These are phyloP conservation scores for Candolleomyces efflorescens DNA, from an alignment of 768 basidiomycete species.

Conservation along the genomic window DNA sequence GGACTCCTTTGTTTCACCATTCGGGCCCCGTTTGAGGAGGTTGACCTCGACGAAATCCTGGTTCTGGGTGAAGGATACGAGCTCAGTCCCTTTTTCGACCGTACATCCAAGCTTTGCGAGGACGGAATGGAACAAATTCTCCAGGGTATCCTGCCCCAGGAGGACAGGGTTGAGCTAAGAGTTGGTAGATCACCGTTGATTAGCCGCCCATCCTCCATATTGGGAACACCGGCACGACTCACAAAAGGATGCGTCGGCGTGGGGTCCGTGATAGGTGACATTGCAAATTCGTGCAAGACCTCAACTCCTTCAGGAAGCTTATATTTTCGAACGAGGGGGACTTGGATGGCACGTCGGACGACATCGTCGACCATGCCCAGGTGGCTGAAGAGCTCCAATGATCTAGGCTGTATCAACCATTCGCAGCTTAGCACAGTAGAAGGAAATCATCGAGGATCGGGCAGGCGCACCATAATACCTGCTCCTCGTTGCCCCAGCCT, in stretches of 20 bases:
- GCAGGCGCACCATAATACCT: slow-evolving; percentile 5
- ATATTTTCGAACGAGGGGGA: slow-evolving; percentile 27
- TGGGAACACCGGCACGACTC: slow-evolving; percentile 8
- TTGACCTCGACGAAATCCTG: slow-evolving; percentile 31
- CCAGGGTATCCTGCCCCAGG: slow-evolving; percentile 32
- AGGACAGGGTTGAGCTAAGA: slow-evolving; percentile 27
- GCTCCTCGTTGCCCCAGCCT: slow-evolving; percentile 13
- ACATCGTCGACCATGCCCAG: slow-evolving; percentile 36
- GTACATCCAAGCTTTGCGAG: slow-evolving; percentile 27
- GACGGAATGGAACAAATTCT: slow-evolving; percentile 32
- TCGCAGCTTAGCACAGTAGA: background rate
- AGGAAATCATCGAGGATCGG: background rate
- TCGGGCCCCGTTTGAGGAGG: slow-evolving; percentile 22
- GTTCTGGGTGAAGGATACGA: slow-evolving; percentile 38
- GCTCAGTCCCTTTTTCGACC: slow-evolving; percentile 43
- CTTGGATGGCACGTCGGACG: slow-evolving; percentile 21
- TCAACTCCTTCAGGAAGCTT: slow-evolving; percentile 26
- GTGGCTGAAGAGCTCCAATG: slow-evolving; percentile 39
- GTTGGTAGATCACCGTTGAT: background rate
- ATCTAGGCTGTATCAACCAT: slow-evolving; percentile 30
- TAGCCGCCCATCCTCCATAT: background rate
- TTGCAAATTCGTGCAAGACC: slow-evolving; percentile 26
- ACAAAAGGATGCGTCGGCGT: slow-evolving; percentile 33
- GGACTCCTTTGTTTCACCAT: slow-evolving; percentile 14
- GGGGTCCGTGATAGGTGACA: slow-evolving; percentile 24